Base-by-base conservation (phyloP, 2,329 filamentous ascomycete genomes). In the Onygena corvina region DNA sequence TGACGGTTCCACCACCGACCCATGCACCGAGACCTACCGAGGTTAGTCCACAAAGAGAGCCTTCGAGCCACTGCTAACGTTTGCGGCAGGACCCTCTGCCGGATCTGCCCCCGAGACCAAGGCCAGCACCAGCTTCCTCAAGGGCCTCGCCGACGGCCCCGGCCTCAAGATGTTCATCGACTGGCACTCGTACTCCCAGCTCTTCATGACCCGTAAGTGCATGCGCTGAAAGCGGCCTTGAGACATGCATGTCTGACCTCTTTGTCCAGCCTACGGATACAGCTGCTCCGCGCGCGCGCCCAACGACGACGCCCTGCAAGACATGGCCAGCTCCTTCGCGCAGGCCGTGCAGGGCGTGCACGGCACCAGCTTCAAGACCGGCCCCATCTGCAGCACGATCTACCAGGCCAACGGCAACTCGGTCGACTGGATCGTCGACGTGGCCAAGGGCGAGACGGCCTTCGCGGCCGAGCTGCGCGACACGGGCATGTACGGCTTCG, bases 151-250 rank as follows among this genome's bases (percentile, higher is more conserved):
- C 2, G 59, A 60, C 1, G 61, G 61, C 12, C 69, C 75, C 52
- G 75, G 76, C 1, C 65, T 83, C 34, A 74, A 76, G 57, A 67
- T 81, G 2, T 84, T 76, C 63, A 75, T 83, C 54, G 80, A 84
- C 63, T 77, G 76, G 59, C 80, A 84, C 64, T 72, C 76, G 0
- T 84, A 81, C 64, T 74, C 72, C 8, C 79, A 83, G 56, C 67
- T 81, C 51, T 70, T 77, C 51, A 70, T 73, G 14, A 74, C 70
- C 1, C 54, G 57, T 58, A 55, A 54, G 54, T 51, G 21, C 14
- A 45, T 36, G n/a, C 20, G 14, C 46, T 11, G n/a, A 31, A 7
- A 31, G 7, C n/a, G 30, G n/a, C 30, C 7, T 31, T 31, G 30
- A n/a, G n/a, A 8, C n/a, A 31, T n/a, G 30, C 30, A 31, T n/a